Evolutionary conservation across 2,329 filamentous ascomycete genomes (phyloP), one percentile per base, ranked within the genome.

Genomic region (Neopestalotiopsis sp.): DNA sequence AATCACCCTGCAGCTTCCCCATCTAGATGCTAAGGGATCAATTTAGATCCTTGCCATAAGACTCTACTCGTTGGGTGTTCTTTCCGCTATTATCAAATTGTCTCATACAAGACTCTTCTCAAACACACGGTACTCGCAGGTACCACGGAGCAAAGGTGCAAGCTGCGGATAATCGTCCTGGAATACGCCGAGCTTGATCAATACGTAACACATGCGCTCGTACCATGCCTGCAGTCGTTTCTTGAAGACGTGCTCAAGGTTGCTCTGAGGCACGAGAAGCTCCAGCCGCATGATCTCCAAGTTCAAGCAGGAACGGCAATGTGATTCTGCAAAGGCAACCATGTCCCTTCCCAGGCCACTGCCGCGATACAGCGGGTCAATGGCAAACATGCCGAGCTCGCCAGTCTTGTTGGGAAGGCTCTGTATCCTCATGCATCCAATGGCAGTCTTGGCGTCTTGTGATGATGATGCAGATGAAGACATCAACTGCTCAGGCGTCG

Each of bases 311-410:
- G 13, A 17, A 28, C 58, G 67, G 9, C 73, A 70, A 66, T 73
- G 70, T 9, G 61, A 66, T 71, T 80, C 77, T n/a, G 74, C 75
- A 67, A 79, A 80, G 13, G 32, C 59, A 4, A 77, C 62, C 30
- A 79, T 67, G 5, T 70, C 70, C 28, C 73, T 67, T 0, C 77
- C 78, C n/a, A 77, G 65, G 2, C 76, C 77, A n/a, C 34, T 61
- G 6, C 76, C 73, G 6, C 74, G 77, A 57, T 71, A 61, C 9
- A 67, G 1, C 10, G 71, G 68, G 13, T 70, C 70, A 24, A 78
- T 72, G 20, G 73, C 75, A 3, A 79, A 67, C 71, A 79, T 73
- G n/a, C 78, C 76, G 32, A 78, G 70, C 68, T 77, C 74, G 34
- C 70, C 75, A 2, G 66, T 71, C 13, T 65, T 68, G 4, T 63